Conservation (phyloP, 768 basidiomycete genomes). For the Clitopilus passeckerianus region DNA sequence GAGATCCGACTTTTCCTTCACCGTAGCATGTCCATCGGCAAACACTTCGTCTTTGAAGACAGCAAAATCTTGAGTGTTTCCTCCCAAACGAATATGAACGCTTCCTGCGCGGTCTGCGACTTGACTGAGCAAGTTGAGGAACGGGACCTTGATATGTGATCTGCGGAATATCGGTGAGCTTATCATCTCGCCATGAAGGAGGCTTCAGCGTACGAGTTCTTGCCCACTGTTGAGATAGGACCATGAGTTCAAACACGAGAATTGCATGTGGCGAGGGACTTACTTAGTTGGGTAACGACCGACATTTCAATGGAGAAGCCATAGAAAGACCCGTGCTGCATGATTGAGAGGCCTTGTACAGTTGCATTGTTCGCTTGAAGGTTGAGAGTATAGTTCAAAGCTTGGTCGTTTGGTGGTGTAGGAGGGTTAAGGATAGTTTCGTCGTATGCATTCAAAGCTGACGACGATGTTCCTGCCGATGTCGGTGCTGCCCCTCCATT, state of each 20-base stretch:
- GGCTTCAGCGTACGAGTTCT: conserved; percentile 33
- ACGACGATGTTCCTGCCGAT: conserved; percentile 6
- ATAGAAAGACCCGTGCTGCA: conserved; percentile 50
- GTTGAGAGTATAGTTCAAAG: conserved; percentile 38
- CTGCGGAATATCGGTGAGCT: not conserved
- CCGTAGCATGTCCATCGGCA: conserved; percentile 31
- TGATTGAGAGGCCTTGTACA: conserved; percentile 31
- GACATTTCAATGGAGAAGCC: conserved; percentile 79
- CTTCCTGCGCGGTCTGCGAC: conserved; percentile 50
- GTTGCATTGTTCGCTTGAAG: conserved; percentile 28
- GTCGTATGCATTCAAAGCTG: conserved; percentile 31
- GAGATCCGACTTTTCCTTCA: conserved; percentile 29
- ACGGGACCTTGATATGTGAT: conserved; percentile 14
- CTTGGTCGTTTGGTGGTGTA: conserved; percentile 38
- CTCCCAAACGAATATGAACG: conserved; percentile 56
- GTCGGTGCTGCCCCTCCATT: conserved; percentile 12
- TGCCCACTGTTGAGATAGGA: conserved; percentile 35
- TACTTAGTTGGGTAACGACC: conserved; percentile 60
- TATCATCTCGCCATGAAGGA: too few species aligned
- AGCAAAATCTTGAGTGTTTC: conserved; percentile 61
- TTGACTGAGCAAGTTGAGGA: conserved; percentile 63
- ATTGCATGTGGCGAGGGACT: conserved; percentile 22
- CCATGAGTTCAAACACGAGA: not conserved
- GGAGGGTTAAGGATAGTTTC: conserved; percentile 48
- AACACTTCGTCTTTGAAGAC: conserved; percentile 31